These are phyloP conservation scores for Thozetella sp. DNA, from an alignment of 495 filamentous ascomycete species.

Conservation along the genomic window DNA sequence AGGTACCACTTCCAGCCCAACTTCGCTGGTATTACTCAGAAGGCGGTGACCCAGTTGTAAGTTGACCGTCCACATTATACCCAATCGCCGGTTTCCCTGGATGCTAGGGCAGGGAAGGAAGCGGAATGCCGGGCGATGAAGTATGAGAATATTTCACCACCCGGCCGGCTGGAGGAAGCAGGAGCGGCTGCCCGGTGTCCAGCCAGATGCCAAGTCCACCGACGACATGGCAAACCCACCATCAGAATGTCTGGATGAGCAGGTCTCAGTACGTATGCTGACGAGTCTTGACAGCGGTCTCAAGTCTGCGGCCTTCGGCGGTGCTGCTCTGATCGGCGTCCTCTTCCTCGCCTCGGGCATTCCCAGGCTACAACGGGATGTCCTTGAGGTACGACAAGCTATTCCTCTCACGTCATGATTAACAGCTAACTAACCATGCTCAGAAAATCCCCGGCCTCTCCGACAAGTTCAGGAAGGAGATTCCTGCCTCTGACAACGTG, in stretches of 20 bases:
- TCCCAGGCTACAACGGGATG: conserved; percentile 53
- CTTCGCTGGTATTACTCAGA: conserved; percentile 34
- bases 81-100: not conserved
- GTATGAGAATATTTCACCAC: too few species aligned
- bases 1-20: conserved; percentile 51
- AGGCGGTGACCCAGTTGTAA: conserved; percentile 38
- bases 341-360: conserved; percentile 64
- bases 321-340: conserved; percentile 55
- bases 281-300: conserved; percentile 33
- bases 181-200: too few species aligned
- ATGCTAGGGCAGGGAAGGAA: not conserved
- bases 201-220: too few species aligned
- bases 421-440: not conserved
- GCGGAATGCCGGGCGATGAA: conserved; percentile 11
- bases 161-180: too few species aligned
- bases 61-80: too few species aligned
- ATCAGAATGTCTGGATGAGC: not conserved
- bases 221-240: not conserved
- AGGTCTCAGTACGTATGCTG: not conserved
- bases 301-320: conserved; percentile 50
- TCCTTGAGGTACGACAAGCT: conserved; percentile 50
- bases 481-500: conserved; percentile 62
- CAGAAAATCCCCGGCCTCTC: conserved; percentile 57
- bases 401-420: too few species aligned
- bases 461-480: conserved; percentile 46